Conservation (phyloP, 768 basidiomycete species). For the Phaffia tasmanica region DNA sequence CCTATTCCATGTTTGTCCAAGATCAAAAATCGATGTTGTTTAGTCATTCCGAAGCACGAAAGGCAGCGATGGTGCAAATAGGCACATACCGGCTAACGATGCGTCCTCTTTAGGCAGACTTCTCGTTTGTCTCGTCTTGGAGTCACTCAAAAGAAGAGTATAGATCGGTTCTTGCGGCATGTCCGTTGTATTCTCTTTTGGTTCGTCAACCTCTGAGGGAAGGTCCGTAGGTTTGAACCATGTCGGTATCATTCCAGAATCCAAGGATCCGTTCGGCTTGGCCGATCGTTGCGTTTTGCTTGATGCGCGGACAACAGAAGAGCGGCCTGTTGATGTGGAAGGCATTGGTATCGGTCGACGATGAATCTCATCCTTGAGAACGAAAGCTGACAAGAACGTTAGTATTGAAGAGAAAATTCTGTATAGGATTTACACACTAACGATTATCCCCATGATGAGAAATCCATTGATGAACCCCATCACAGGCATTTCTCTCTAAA, state of each 20-base stretch:
- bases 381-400: too few relatives aligned
- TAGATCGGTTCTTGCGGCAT: conserved; percentile 28
- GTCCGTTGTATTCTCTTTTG: conserved; percentile 5
- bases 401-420: too few relatives aligned
- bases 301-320: not conserved
- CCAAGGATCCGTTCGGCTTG: not conserved
- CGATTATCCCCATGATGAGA: conserved; percentile 19
- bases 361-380: conserved; percentile 18
- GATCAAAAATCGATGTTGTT: not conserved
- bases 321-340: not conserved
- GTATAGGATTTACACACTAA: not conserved
- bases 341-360: conserved; percentile 7
- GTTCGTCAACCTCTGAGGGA: too few relatives aligned
- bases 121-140: conserved; percentile 36
- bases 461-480: conserved; percentile 23
- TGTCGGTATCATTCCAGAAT: not conserved
- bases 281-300: not conserved
- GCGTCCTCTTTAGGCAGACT: conserved; percentile 34
- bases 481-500: conserved; percentile 22
- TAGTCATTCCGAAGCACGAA: not conserved
- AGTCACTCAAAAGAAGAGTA: conserved; percentile 37
- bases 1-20: not conserved
- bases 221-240: too few relatives aligned
- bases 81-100: conserved; percentile 4
- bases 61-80: not conserved